Evolutionary conservation across 169 alveolate genomes (phyloP).

Genomic region (Plasmodium coatneyi): DNA sequence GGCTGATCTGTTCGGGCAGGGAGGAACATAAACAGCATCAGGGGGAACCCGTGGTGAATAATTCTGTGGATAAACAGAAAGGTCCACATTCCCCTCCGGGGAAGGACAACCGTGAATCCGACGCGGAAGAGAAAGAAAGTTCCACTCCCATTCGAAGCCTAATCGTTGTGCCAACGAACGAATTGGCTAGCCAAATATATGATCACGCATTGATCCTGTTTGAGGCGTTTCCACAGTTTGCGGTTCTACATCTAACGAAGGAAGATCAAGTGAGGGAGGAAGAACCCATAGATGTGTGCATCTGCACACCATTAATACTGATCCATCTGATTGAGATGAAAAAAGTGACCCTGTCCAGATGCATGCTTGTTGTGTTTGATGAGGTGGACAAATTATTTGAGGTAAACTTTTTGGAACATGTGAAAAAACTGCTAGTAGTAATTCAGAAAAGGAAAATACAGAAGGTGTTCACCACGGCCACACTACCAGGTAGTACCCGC

Average conservation of each 20-base stretch:
- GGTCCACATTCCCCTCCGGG: neutral
- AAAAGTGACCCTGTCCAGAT: slow-evolving; percentile 46
- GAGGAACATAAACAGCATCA: neutral
- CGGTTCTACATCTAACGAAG: slow-evolving; percentile 1
- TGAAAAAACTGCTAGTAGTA: slow-evolving; percentile 6
- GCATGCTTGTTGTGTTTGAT: slow-evolving; percentile 56
- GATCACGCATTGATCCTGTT: slow-evolving; percentile 57
- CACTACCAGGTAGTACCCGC: slow-evolving; percentile 46
- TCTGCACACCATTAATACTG: slow-evolving; percentile 54
- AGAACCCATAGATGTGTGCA: slow-evolving; percentile 18
- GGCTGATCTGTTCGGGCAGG: neutral
- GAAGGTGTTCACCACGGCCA: slow-evolving; percentile 74
- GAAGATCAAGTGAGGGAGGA: slow-evolving; percentile 23
- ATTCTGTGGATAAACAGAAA: neutral
- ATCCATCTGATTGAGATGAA: slow-evolving; percentile 18
- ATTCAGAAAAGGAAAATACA: slow-evolving; percentile 48
- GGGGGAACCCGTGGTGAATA: neutral
- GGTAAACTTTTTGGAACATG: slow-evolving; percentile 30
- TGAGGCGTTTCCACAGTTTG: slow-evolving; percentile 14
- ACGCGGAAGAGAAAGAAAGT: neutral
- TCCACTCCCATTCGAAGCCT: slow-evolving; percentile 16
- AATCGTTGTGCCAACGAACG: slow-evolving; percentile 57
- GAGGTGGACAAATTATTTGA: slow-evolving; percentile 75
- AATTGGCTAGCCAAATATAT: slow-evolving; percentile 49
- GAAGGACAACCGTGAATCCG: neutral